Conservation (phyloP, 345 rosid species). For the Viola odorata region DNA sequence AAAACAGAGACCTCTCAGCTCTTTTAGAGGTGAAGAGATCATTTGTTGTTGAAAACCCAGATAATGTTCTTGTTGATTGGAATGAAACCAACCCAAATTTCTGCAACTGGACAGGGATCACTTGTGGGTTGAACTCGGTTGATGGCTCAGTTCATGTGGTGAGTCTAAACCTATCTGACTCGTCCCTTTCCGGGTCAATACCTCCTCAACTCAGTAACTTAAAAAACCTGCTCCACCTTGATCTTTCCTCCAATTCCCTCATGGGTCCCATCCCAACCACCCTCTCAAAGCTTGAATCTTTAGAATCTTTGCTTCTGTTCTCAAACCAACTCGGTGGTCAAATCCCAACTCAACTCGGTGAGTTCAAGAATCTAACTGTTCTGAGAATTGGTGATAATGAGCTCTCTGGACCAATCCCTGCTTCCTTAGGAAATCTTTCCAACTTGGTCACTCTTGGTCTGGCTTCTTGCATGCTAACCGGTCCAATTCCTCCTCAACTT, state of each 20-base stretch:
- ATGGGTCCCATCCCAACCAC: slow-evolving; percentile 83
- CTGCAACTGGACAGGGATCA: slow-evolving; percentile 71
- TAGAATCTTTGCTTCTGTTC: slow-evolving; percentile 75
- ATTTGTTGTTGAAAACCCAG: slow-evolving; percentile 25
- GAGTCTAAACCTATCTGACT: slow-evolving; percentile 59
- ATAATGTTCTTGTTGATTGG: slow-evolving; percentile 51
- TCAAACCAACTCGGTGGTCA: slow-evolving; percentile 80
- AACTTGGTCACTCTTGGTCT: slow-evolving; percentile 54
- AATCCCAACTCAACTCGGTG: slow-evolving; percentile 71
- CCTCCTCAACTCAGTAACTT: slow-evolving; percentile 62
- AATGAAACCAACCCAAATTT: slow-evolving; percentile 35
- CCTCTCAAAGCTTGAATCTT: slow-evolving; percentile 65
- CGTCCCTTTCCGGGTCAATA: slow-evolving; percentile 57
- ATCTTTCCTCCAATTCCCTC: slow-evolving; percentile 79
- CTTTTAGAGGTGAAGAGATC: slow-evolving; percentile 60
- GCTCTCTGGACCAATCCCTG: slow-evolving; percentile 69
- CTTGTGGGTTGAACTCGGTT: slow-evolving; percentile 39
- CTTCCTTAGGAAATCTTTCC: slow-evolving; percentile 51
- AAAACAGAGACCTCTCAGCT: slow-evolving; percentile 29
- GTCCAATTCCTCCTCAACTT: slow-evolving; percentile 60
- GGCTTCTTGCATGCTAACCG: slow-evolving; percentile 71
- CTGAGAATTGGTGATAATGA: slow-evolving; percentile 76
- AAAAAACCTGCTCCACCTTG: slow-evolving; percentile 73
- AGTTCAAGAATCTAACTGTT: slow-evolving; percentile 45
- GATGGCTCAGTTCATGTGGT: slow-evolving; percentile 33